Conservation (phyloP, 139 green algal genomes). For the Coccomyxa sp. region DNA sequence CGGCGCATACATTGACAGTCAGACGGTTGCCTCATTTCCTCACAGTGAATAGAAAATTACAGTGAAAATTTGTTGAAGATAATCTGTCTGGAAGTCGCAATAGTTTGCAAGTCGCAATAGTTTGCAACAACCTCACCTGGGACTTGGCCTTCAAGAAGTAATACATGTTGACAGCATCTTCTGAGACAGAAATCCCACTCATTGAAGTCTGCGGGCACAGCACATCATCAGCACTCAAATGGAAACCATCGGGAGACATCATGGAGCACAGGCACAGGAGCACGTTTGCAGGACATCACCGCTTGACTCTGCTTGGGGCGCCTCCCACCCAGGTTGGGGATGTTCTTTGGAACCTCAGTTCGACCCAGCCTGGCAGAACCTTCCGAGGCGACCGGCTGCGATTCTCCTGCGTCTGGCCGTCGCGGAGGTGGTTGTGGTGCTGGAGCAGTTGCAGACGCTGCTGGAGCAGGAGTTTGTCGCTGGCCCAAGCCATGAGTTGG, state of each 20-base stretch:
- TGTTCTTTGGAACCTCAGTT: constrained; percentile 30
- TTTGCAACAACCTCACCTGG: constrained; percentile 25
- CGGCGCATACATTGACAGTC: constrained; percentile 1
- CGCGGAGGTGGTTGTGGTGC: no score
- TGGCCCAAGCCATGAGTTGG: background rate
- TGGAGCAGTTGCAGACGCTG: constrained; percentile 3
- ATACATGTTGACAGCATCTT: constrained; percentile 80
- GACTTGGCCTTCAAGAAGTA: constrained; percentile 79
- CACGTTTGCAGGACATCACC: background rate
- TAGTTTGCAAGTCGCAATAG: background rate
- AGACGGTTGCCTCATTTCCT: no score
- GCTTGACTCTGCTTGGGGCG: constrained; percentile 8
- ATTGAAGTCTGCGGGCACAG: constrained; percentile 67
- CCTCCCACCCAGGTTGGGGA: constrained; percentile 44
- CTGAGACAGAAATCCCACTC: constrained; percentile 73
- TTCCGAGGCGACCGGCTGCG: background rate
- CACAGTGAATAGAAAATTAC: background rate
- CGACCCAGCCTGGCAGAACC: background rate
- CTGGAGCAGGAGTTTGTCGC: background rate
- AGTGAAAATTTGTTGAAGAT: background rate
- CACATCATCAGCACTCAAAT: background rate
- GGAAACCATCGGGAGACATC: background rate
- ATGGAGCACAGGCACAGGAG: background rate
- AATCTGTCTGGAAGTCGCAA: background rate
- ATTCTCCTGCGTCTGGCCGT: background rate